Conservation (phyloP, 306 rosid species). For the Quercus alba region DNA sequence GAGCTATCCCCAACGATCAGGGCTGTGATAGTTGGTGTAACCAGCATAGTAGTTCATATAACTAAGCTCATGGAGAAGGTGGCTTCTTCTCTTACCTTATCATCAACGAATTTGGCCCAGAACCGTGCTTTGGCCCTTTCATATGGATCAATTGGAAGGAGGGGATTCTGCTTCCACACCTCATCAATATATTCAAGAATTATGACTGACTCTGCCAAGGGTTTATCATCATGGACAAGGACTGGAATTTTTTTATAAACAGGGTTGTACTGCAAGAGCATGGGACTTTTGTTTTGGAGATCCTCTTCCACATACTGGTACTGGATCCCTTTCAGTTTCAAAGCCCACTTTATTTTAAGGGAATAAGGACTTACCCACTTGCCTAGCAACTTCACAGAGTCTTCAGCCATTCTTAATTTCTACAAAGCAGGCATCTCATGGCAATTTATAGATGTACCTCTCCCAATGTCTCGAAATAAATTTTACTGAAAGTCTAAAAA, state of each 20-base stretch:
- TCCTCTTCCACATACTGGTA: constrained; percentile 41
- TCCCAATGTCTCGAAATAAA: no score
- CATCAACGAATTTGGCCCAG: constrained; percentile 43
- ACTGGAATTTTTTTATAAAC: constrained; percentile 40
- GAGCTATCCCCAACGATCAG: no score
- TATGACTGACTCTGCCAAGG: constrained; percentile 40
- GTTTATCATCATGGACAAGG: constrained; percentile 42
- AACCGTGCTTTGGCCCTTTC: constrained; percentile 42
- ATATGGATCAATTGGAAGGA: constrained; percentile 42
- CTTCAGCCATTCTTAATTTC: constrained; percentile 24
- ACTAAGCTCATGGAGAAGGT: not conserved
- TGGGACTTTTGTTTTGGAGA: constrained; percentile 33
- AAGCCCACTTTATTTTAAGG: constrained; percentile 37
- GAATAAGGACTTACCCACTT: constrained; percentile 38
- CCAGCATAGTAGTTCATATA: not conserved
- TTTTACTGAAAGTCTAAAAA: no score
- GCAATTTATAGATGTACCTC: not conserved
- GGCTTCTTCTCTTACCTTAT: constrained; percentile 28
- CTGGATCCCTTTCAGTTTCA: constrained; percentile 38
- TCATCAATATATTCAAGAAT: constrained; percentile 47
- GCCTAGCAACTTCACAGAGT: constrained; percentile 33
- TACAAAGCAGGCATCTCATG: not conserved
- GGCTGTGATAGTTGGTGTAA: no score
- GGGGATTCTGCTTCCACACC: constrained; percentile 41
- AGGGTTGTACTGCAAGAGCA: constrained; percentile 42